These are phyloP conservation scores for Amanita muscaria DNA, from an alignment of 768 basidiomycete genomes.

Conservation along the genomic window DNA sequence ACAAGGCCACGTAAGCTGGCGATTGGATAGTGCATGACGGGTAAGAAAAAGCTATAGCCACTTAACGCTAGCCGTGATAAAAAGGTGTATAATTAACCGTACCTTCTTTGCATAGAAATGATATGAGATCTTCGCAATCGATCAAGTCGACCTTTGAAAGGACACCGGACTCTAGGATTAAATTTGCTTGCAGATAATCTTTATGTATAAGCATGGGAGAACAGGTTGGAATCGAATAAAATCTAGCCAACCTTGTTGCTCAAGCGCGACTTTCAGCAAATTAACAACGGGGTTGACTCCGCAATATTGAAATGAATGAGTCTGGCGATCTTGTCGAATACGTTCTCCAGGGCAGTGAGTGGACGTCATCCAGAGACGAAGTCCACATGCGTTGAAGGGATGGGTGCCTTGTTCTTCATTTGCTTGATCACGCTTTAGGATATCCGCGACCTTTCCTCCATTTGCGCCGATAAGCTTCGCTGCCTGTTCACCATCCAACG, in stretches of 20 bases:
- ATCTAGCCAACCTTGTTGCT: conserved; percentile 24
- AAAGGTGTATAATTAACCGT: neutral
- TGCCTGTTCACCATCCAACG: conserved; percentile 25
- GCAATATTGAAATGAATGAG: conserved; percentile 12
- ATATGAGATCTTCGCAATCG: conserved; percentile 12
- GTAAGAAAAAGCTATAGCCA: neutral
- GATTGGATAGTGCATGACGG: neutral
- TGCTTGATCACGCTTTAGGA: conserved; percentile 34
- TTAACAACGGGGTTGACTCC: conserved; percentile 16
- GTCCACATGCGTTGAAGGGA: conserved; percentile 8
- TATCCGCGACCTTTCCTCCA: conserved; percentile 31
- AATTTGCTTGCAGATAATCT: conserved; percentile 33
- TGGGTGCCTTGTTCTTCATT: conserved; percentile 18
- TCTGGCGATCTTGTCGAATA: neutral
- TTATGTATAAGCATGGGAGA: conserved; percentile 4
- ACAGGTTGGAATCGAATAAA: neutral
- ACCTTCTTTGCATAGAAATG: conserved; percentile 34
- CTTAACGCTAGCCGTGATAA: neutral
- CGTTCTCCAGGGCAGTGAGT: neutral
- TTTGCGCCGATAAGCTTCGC: conserved; percentile 31
- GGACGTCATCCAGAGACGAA: conserved; percentile 8
- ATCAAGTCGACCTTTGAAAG: conserved; percentile 23
- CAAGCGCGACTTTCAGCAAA: conserved; percentile 24
- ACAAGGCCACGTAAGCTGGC: neutral
- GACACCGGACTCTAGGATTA: conserved; percentile 35